Evolutionary conservation across 202 grass and related monocot species (phyloP).

Genomic region (Eragrostis tef): DNA sequence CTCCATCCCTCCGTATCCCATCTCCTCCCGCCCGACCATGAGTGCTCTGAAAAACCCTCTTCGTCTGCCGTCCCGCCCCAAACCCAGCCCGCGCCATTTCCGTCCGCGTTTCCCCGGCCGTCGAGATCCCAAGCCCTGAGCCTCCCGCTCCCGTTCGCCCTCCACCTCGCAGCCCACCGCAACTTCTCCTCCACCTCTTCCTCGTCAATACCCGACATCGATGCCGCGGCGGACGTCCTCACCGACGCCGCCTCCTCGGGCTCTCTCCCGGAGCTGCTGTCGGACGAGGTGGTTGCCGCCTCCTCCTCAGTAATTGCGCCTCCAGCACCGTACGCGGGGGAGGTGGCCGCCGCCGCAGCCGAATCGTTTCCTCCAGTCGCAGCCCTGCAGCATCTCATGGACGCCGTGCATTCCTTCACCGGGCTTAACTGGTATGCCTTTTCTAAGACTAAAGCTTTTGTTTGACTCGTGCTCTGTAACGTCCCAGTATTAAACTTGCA

Average conservation of each 20-base stretch:
- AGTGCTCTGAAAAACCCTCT: conserved; percentile 20
- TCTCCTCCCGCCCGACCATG: conserved; percentile 36
- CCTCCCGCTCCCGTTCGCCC: conserved; percentile 51
- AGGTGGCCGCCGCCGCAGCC: conserved; percentile 81
- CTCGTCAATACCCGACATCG: conserved; percentile 33
- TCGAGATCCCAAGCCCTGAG: conserved; percentile 5
- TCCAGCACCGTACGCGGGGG: conserved; percentile 61
- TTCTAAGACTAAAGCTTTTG: neutral
- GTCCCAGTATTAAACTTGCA: neutral
- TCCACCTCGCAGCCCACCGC: conserved; percentile 52
- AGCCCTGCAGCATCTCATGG: conserved; percentile 74
- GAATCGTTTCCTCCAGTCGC: conserved; percentile 67
- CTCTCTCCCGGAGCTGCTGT: conserved; percentile 45
- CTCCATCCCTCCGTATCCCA: conserved; percentile 37
- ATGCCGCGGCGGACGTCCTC: conserved; percentile 51
- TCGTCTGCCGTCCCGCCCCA: conserved; percentile 5
- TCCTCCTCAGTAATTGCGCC: conserved; percentile 1
- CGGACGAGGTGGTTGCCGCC: conserved; percentile 48
- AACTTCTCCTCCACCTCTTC: conserved; percentile 51
- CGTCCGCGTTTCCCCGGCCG: conserved; percentile 16
- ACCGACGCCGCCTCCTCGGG: conserved; percentile 45
- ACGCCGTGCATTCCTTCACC: conserved; percentile 66
- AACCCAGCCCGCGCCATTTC: neutral
- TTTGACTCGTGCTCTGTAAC: neutral
- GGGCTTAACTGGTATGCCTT: conserved; percentile 72